Conservation (phyloP, 75 land plant species). For the Pinus albicaulis region DNA sequence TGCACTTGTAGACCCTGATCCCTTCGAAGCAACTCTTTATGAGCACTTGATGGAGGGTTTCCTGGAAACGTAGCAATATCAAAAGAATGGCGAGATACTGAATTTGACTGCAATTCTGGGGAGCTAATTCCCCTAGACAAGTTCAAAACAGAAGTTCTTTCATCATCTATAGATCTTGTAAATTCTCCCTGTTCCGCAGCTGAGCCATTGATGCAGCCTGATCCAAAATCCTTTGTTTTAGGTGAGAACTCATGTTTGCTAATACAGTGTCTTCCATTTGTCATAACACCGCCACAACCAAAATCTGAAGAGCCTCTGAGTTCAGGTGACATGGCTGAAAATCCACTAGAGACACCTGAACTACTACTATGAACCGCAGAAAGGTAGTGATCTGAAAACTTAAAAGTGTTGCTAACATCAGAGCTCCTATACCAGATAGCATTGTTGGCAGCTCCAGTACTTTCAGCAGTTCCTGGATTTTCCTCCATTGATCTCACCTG, state of each 20-base stretch:
- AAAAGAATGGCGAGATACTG: not conserved
- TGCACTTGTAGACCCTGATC: not conserved
- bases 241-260: not conserved
- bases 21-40: not conserved
- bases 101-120: not conserved
- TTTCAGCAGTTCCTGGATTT: not conserved
- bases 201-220: not conserved
- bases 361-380: not conserved
- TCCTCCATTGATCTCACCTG: not conserved
- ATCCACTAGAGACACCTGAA: not conserved
- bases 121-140: not conserved
- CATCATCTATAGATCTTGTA: not conserved
- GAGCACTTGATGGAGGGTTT: not conserved
- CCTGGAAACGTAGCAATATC: not conserved
- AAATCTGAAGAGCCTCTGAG: not conserved
- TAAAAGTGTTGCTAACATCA: constrained; percentile 1
- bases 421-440: not conserved
- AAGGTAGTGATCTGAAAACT: not conserved
- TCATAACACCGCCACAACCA: not conserved
- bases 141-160: not conserved
- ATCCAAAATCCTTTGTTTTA: not conserved
- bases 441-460: not conserved
- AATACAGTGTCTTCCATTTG: not conserved
- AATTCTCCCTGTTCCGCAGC: not conserved
- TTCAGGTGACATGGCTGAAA: not conserved